Base-by-base conservation (phyloP, 2,329 filamentous ascomycete species). In the Coniella lustricola region DNA sequence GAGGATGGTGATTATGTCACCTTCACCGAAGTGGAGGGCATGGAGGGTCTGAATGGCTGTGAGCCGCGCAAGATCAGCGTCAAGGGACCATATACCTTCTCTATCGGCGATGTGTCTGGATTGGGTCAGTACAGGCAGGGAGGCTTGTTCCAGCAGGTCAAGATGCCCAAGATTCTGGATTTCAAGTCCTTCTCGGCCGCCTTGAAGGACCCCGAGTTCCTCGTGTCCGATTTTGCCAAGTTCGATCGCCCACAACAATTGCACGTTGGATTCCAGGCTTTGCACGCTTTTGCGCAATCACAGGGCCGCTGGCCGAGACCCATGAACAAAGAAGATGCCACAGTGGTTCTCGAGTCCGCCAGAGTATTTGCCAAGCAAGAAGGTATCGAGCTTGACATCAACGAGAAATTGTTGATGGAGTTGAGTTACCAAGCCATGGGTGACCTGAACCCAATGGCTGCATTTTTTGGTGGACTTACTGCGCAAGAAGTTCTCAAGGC, bases 1-100 rank as follows among this genome's bases (percentile, higher is more conserved):
- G 90, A 96, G 67, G 93, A 98, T 73, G 93, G 91, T 18, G 93
- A 98, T 65, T 95, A 84, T 64, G 90, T 98, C 48, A 95, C 89
- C 8, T 98, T 98, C 66, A 84, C 87, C 2, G 93, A 98, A 65
- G 66, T 98, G 18, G 82, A 93, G 71, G 93, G 93, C 18, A 88
- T 98, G 87, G 90, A 95, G 53, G 82, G 69, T 5, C 68, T 98
- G 54, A 98, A 98, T 65, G 79, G 79, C 58, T 78, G 81, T 38
- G 87, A 88, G 54, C 91, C 93, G 43, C 82, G 87, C 57, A 95
- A 96, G 72, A 81, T 98, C 53, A 88, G 85, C 3, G 90, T 96
- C 43, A 96, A 95, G 71, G 93, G 87, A 1, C 93, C 93, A 3
- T 98, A 97, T 66, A 95, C 90, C 8, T 98, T 98, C 69, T 93